phyloP scores from a whole-genome alignment of 208 protist species.

The Angomonas desouzai region DNA sequence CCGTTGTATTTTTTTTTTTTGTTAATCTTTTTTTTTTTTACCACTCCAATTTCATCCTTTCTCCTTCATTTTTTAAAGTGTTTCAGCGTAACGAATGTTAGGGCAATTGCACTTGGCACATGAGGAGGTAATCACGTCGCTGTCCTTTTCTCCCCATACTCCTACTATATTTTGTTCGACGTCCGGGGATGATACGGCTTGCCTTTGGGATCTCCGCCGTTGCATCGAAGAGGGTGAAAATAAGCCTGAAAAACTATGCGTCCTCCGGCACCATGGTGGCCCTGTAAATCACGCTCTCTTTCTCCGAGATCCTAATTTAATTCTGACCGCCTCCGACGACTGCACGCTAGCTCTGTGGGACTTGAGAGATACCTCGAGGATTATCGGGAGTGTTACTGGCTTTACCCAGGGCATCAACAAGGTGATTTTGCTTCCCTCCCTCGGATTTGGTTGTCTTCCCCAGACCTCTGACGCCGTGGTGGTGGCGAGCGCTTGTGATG shows the following conservation, averaged over 20 bases:
- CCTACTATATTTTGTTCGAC: constrained; percentile 68
- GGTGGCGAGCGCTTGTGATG: constrained; percentile 75
- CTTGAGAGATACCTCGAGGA: constrained; percentile 32
- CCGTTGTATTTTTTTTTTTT: constrained; percentile 7
- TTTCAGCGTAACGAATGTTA: constrained; percentile 25
- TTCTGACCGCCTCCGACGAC: constrained; percentile 79
- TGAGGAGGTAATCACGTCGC: constrained; percentile 68
- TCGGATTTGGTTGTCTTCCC: not conserved
- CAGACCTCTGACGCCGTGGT: constrained; percentile 14
- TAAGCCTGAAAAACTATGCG: constrained; percentile 15
- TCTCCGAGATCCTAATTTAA: constrained; percentile 25
- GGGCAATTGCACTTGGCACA: constrained; percentile 50
- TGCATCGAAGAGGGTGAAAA: constrained; percentile 3
- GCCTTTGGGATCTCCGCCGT: constrained; percentile 58
- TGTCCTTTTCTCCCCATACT: constrained; percentile 54
- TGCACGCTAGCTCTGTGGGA: constrained; percentile 73
- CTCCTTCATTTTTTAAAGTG: not conserved
- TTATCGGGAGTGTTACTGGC: constrained; percentile 39
- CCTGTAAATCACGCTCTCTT: constrained; percentile 79
- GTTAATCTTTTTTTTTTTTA: constrained; percentile 6
- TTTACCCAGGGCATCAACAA: constrained; percentile 84
- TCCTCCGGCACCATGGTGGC: constrained; percentile 43
- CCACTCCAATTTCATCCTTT: constrained; percentile 3
- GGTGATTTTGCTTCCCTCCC: constrained; percentile 37
- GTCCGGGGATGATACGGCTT: constrained; percentile 76